phyloP scores from a whole-genome alignment of 2,329 filamentous ascomycete genomes.

The Colletotrichum camelliae region DNA sequence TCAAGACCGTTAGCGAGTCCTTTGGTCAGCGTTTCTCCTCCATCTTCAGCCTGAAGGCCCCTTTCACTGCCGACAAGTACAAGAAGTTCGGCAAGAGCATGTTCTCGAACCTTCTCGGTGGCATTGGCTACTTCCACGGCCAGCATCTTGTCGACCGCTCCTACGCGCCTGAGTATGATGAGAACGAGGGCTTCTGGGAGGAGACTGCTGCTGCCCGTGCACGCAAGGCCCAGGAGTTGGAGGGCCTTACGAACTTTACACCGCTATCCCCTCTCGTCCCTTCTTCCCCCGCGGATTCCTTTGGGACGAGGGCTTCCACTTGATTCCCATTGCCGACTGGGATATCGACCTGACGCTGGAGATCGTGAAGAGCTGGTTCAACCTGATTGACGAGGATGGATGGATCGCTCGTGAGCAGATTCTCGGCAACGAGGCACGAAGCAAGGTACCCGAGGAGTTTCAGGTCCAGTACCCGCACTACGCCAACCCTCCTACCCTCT shows the following conservation, averaged over 20 bases:
- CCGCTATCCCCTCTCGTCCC: slow-evolving; percentile 86
- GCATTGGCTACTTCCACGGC: slow-evolving; percentile 94
- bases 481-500: slow-evolving; percentile 94
- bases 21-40: slow-evolving; percentile 79
- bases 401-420: slow-evolving; percentile 99
- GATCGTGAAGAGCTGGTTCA: slow-evolving; percentile 95
- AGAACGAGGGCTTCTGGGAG: slow-evolving; percentile 95
- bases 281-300: slow-evolving; percentile 97
- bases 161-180: slow-evolving; percentile 90
- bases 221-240: slow-evolving; percentile 70
- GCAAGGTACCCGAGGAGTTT: slow-evolving; percentile 93
- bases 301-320: slow-evolving; percentile 98
- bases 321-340: slow-evolving; percentile 91
- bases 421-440: slow-evolving; percentile 86
- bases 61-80: slow-evolving; percentile 78
- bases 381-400: slow-evolving; percentile 92
- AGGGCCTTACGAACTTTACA: slow-evolving; percentile 88
- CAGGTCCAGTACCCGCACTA: slow-evolving; percentile 97
- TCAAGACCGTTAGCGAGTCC: slow-evolving; percentile 67
- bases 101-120: slow-evolving; percentile 92
- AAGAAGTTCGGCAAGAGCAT: slow-evolving; percentile 83
- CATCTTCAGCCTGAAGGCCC: slow-evolving; percentile 74
- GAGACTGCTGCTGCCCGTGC: slow-evolving; percentile 82
- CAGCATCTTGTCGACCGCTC: slow-evolving; percentile 89
- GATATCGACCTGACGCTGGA: slow-evolving; percentile 87